Evolutionary conservation across 78 protist genomes (phyloP), one percentile per base, ranked within the genome.

Genomic region (Protostelium mycophagum): DNA sequence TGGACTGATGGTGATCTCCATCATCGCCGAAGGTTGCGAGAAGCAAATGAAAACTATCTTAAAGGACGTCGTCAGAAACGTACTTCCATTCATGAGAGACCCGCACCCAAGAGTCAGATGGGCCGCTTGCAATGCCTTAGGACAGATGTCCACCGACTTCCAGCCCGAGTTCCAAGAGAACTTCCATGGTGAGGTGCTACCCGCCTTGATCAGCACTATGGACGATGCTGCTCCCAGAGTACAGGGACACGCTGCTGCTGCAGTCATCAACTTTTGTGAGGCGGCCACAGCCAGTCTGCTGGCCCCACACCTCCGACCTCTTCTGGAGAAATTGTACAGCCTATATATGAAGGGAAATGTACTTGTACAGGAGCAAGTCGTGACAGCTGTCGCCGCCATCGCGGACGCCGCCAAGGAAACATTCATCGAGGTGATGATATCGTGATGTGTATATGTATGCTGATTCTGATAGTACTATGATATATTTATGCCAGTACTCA

Each of bases 91-190:
- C 38, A 88, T 89, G 63, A n/a, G 86, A 28, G 99, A 98, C 87
- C 94, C 92, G 36, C 94, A 97, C 38, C 96, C 98, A 37, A 96
- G 97, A 83, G 98, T 98, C 34, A 90, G 99, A 63, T 95, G 93
- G 87, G 98, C 97, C n/a, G 87, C 96, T 51, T 91, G 96, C 91
- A 94, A 94, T 90, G 88, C 96, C 89, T 28, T 98, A 29, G 97
- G 98, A 39, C 98, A 97, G 91, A 83, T 98, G 93, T 85, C 94
- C 39, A 91, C 95, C 34, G 98, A 96, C 86, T 93, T 97, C 63
- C 92, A 90, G 28, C 91, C 35, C 0, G 86, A 87, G 0, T 83
- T 95, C 37, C 93, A 93, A 87, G 83, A 28, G 37, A 35, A 63
- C 38, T 91, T 34, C 36, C 90, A 88, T 31, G 84, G 63, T 38